These are phyloP conservation scores for Calonectria crousiana DNA, from an alignment of 2,329 filamentous ascomycete genomes.

Conservation along the genomic window DNA sequence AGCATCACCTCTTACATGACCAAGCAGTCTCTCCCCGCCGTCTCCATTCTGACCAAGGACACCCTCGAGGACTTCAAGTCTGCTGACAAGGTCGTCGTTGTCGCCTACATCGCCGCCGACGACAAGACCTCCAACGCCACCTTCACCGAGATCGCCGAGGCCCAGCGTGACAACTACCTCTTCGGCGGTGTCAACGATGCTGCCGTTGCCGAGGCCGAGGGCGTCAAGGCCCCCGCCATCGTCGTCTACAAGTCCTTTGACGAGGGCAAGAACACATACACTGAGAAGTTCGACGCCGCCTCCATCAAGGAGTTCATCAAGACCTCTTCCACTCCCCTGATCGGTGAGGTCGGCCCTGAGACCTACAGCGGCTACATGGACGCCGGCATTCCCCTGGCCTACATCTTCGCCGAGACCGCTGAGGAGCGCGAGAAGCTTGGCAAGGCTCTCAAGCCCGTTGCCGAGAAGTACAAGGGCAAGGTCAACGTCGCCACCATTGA, in stretches of 20 bases:
- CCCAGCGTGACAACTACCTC: slow-evolving; percentile 89
- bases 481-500: slow-evolving; percentile 99
- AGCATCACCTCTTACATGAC: slow-evolving; percentile 90
- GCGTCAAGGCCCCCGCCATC: slow-evolving; percentile 86
- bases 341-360: slow-evolving; percentile 96
- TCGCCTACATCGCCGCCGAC: slow-evolving; percentile 85
- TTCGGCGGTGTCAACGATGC: slow-evolving; percentile 91
- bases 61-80: slow-evolving; percentile 97
- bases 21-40: slow-evolving; percentile 95
- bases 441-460: slow-evolving; percentile 84
- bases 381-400: slow-evolving; percentile 90
- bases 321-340: slow-evolving; percentile 86
- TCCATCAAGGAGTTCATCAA: slow-evolving; percentile 87
- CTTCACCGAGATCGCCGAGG: slow-evolving; percentile 79
- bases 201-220: slow-evolving; percentile 88
- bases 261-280: slow-evolving; percentile 90
- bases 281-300: slow-evolving; percentile 82
- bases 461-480: slow-evolving; percentile 91
- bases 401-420: slow-evolving; percentile 93
- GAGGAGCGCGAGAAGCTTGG: slow-evolving; percentile 89
- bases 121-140: slow-evolving; percentile 90
- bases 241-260: slow-evolving; percentile 99
- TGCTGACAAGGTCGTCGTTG: slow-evolving; percentile 94
- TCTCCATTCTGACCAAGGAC: slow-evolving; percentile 84
- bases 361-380: slow-evolving; percentile 97